Evolutionary conservation across 768 basidiomycete species (phyloP), one percentile per base, ranked within the genome.

Genomic region (Hygrocybe punicea): DNA sequence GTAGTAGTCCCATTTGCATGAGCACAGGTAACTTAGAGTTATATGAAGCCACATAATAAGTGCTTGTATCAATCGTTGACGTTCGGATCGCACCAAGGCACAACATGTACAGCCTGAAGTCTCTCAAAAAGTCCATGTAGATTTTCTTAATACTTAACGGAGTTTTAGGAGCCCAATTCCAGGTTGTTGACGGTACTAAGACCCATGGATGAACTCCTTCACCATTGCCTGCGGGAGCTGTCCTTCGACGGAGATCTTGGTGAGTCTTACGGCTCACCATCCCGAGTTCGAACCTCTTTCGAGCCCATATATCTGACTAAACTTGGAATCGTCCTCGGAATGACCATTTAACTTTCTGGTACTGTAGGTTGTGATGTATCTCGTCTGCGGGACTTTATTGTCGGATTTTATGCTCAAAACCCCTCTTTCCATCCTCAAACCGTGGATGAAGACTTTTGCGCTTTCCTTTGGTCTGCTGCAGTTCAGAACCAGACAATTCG

Each of bases 201-300:
- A n/a, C n/a, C n/a, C n/a, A 93, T 95, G 87, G 93, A 95, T 68
- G 87, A 92, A 66, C 84, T 96, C 44, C 74, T 95, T 37, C 85
- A 87, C 65, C 86, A 92, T 67, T 89, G 89, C 67, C 79, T 93
- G 35, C 86, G 87, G 37, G 91, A 96, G 69, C 78, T 96, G 29
- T 84, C 93, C 5, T 94, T 93, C 71, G 92, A 94, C 65, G 93
- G 93, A 5, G 91, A 94, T 68, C 77, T 91, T 42, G 93, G 93
- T 94, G 70, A 57, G 68, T 70, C 70, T 56, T 34, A n/a, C n/a
- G n/a, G n/a, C n/a, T n/a, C n/a, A n/a, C n/a, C n/a, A n/a, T n/a
- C n/a, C n/a, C n/a, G 74, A 65, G 80, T 80, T 82, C 78, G 78
- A 80, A 75, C 63, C 78, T 76, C 72, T 56, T 54, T 55, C 21